Evolutionary conservation across 1,284 basidiomycete species (phyloP).

Genomic region (Cryptococcus sp.): DNA sequence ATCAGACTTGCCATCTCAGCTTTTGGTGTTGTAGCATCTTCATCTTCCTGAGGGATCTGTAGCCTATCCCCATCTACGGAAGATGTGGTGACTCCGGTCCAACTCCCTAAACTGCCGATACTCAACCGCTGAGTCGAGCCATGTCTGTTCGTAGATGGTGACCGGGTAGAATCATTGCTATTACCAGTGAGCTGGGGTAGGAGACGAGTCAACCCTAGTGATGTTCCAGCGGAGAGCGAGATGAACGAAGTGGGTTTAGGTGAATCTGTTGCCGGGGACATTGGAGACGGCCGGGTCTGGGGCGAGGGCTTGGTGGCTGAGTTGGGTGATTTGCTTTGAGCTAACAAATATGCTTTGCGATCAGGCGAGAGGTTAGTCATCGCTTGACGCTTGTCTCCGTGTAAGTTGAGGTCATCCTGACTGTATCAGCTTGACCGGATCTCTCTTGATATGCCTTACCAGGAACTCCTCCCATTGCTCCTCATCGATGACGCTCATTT

Average conservation of each 20-base stretch:
- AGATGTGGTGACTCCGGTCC: constrained; percentile 18
- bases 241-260: constrained; percentile 50
- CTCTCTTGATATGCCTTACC: constrained; percentile 48
- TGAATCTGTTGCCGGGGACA: not conserved
- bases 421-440: not conserved
- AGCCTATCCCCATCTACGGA: constrained; percentile 41
- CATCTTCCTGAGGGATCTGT: not conserved
- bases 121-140: constrained; percentile 70
- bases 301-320: not conserved
- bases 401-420: constrained; percentile 68
- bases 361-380: constrained; percentile 63
- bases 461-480: constrained; percentile 60
- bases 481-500: constrained; percentile 16
- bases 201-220: constrained; percentile 10
- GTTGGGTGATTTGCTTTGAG: constrained; percentile 51
- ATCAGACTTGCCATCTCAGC: not conserved
- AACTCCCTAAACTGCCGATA: constrained; percentile 60
- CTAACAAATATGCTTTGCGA: constrained; percentile 65
- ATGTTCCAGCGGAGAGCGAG: constrained; percentile 35
- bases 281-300: not conserved
- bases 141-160: constrained; percentile 56
- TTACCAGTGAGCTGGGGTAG: constrained; percentile 17
- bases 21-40: constrained; percentile 2
- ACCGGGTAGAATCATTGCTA: constrained; percentile 37
- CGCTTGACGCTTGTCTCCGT: constrained; percentile 60